A percentile compares a stretch with the other conserved stretches of the same genome.
Evolutionary conservation across 768 basidiomycete genomes (phyloP).

Genomic region (Kwoniella newhampshirensis): DNA sequence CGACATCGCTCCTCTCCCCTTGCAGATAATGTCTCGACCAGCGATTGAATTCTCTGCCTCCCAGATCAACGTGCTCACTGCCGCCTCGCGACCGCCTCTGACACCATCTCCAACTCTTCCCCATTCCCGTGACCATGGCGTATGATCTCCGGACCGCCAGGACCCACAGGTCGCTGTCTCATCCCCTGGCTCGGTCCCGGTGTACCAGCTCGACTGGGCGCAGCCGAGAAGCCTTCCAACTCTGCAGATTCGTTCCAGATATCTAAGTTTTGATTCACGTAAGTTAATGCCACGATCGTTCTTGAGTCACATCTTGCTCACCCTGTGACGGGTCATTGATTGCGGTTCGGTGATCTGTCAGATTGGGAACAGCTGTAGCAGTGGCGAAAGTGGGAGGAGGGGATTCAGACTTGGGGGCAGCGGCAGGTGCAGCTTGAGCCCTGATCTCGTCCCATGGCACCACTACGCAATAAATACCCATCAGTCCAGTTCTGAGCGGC

Average conservation of each 20-base stretch:
- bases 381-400: conserved; percentile 50
- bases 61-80: background rate
- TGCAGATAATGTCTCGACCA: too few species aligned
- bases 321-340: conserved; percentile 53
- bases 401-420: conserved; percentile 43
- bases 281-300: background rate
- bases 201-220: conserved; percentile 32
- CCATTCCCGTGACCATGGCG: conserved; percentile 3
- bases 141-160: conserved; percentile 6
- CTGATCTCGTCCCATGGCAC: conserved; percentile 70
- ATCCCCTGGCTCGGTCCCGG: conserved; percentile 23
- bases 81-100: background rate
- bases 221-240: conserved; percentile 17
- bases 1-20: too few species aligned
- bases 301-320: conserved; percentile 7
- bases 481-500: background rate
- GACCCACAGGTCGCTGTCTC: conserved; percentile 7
- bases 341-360: conserved; percentile 61
- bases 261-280: conserved; percentile 21
- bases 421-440: conserved; percentile 37
- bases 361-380: conserved; percentile 48
- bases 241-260: conserved; percentile 51
- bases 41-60: too few species aligned
- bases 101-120: background rate
- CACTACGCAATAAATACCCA: conserved; percentile 49